phyloP scores from a whole-genome alignment of 176 grass and related monocot genomes.

The Paspalum notatum region DNA sequence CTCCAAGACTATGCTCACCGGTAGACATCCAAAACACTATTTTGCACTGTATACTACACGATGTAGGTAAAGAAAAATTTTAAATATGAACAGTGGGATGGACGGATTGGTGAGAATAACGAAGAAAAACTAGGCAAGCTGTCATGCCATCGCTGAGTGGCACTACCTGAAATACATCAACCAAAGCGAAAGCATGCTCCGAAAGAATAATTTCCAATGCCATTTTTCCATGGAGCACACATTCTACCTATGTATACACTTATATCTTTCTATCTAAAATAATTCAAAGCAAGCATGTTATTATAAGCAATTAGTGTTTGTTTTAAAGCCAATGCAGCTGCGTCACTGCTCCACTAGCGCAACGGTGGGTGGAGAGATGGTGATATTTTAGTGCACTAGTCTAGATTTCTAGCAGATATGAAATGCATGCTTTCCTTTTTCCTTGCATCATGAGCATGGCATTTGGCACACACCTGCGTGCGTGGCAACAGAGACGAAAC shows the following conservation, averaged over 20 bases:
- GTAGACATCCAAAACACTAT: too few relatives aligned
- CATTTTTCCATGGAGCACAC: slow-evolving; percentile 26
- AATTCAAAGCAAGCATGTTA: slow-evolving; percentile 3
- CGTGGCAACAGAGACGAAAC: neutral
- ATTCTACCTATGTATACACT: neutral
- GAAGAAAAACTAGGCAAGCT: neutral
- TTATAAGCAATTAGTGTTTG: neutral
- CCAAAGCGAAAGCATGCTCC: neutral
- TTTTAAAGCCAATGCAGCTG: slow-evolving; percentile 8
- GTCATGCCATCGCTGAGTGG: neutral
- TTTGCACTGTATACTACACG: too few relatives aligned
- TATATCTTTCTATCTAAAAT: neutral
- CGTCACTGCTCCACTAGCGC: slow-evolving; percentile 42
- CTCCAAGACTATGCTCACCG: too few relatives aligned
- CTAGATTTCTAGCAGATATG: neutral
- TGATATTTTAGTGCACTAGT: neutral
- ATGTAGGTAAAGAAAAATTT: too few relatives aligned
- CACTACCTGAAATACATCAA: neutral
- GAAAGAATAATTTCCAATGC: neutral
- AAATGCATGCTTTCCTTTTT: slow-evolving; percentile 29
- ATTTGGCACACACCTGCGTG: neutral
- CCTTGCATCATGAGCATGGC: slow-evolving; percentile 3
- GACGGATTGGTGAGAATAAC: too few relatives aligned
- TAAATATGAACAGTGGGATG: too few relatives aligned
- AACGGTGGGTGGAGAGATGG: slow-evolving; percentile 15